Evolutionary conservation across 176 grass and related monocot species (phyloP).

Genomic region (Luzula sylvatica): DNA sequence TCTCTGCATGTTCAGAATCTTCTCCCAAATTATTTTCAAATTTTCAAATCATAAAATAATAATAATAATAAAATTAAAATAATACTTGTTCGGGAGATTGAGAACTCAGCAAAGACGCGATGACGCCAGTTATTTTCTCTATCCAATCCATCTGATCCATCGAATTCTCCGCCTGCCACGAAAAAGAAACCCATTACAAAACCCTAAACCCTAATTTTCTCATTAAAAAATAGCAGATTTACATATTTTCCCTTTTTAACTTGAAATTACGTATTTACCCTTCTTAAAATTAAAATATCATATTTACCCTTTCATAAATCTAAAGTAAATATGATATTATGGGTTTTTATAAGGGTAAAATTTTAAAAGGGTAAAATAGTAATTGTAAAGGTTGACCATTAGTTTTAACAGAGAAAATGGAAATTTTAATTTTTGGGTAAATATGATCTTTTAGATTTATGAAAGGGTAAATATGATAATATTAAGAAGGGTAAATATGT

Average conservation of each 20-base stretch:
- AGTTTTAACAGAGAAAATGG: too few relatives aligned
- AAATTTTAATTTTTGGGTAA: too few relatives aligned
- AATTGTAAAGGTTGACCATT: too few relatives aligned
- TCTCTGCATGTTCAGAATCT: constrained; percentile 50
- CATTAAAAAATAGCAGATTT: neutral
- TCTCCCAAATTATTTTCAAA: constrained; percentile 13
- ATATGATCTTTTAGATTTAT: too few relatives aligned
- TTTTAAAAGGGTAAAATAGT: too few relatives aligned
- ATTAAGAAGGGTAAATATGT: too few relatives aligned
- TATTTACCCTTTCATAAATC: too few relatives aligned
- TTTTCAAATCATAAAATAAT: constrained; percentile 13
- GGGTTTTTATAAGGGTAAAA: neutral
- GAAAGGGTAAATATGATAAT: too few relatives aligned
- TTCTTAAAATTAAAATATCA: too few relatives aligned
- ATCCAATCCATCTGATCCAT: constrained; percentile 99
- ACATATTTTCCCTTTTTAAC: neutral
- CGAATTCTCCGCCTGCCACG: constrained; percentile 79
- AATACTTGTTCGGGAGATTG: constrained; percentile 87
- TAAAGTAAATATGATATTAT: neutral
- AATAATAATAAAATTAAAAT: constrained; percentile 19
- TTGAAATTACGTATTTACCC: too few relatives aligned
- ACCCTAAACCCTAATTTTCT: neutral
- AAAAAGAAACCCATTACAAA: constrained; percentile 20
- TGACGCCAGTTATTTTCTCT: constrained; percentile 99
- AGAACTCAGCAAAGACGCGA: constrained; percentile 92